Evolutionary conservation across 306 rosid species (phyloP), one percentile per base, ranked within the genome.

Genomic region (Betula pendula): DNA sequence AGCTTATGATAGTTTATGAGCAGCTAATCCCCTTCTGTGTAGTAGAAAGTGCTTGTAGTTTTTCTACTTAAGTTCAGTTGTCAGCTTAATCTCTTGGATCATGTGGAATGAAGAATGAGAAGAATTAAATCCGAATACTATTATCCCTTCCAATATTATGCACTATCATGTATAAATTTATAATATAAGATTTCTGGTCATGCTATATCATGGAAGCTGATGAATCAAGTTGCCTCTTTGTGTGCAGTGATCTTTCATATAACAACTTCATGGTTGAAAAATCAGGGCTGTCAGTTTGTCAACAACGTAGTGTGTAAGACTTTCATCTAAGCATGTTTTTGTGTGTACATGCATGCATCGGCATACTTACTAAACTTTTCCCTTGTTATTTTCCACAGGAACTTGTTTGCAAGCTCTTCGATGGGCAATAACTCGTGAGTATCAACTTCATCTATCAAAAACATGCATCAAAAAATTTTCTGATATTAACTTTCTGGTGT

Each of bases 221-320:
- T 22, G 35, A 51, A 45, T 70, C 40, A 47, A 48, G 59, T 59
- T 19, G 31, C 33, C 10, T 67, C 38, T 43, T 58, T 72, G 63
- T 55, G 44, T 40, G 62, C 81, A 87, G 90, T 25, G 90, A 87
- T 74, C 75, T 87, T 74, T 83, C 90, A 53, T 86, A 79, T 63
- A 86, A 86, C 76, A 73, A 69, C 35, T 75, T 86, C 49, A 20
- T 82, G 3, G 6, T 4, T 44, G 56, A 10, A 4, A 51, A 3
- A 19, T 40, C 44, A 22, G 19, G 22, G 9, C 20, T 2, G 24
- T 40, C 27, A 22, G 15, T 42, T 56, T 85, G 89, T 59, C 29
- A 65, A 22, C 5, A 51, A 11, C 68, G 33, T 45, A 33, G 13
- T 6, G 43, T 77, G 89, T 85, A 82, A 85, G 89, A 53, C 47